Conservation (phyloP, 371 early-diverging fungal species). For the Mortierella sp. region DNA sequence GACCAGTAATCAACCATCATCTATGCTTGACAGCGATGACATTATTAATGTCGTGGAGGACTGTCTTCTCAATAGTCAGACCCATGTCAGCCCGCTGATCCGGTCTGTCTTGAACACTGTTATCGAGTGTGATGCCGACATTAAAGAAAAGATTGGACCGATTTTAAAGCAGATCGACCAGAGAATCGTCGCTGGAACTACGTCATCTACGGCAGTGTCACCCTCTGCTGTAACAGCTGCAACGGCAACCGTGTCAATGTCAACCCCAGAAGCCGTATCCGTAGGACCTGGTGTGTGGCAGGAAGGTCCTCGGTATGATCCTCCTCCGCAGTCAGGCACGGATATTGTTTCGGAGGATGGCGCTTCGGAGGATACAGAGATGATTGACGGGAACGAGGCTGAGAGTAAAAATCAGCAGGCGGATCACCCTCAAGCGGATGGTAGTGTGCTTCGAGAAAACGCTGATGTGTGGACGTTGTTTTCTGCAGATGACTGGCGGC, state of each 20-base stretch:
- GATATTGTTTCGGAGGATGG: background rate
- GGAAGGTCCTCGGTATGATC: slow-evolving; percentile 1
- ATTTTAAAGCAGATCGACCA: slow-evolving; percentile 47
- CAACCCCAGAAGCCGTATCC: slow-evolving; percentile 3
- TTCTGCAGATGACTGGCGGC: slow-evolving; percentile 33
- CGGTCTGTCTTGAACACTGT: slow-evolving; percentile 47
- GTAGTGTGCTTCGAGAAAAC: background rate
- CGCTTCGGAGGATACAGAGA: background rate
- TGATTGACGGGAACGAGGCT: background rate
- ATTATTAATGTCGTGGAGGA: slow-evolving; percentile 43
- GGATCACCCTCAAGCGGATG: too few species aligned
- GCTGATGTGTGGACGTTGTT: slow-evolving; percentile 26
- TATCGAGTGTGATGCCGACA: slow-evolving; percentile 37
- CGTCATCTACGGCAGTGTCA: slow-evolving; percentile 8
- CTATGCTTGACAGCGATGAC: slow-evolving; percentile 45
- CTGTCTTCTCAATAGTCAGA: slow-evolving; percentile 28
- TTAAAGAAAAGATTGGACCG: slow-evolving; percentile 41
- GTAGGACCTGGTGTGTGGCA: slow-evolving; percentile 13
- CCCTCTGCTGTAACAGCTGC: too few species aligned
- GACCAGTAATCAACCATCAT: slow-evolving; percentile 5
- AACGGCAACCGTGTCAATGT: too few species aligned
- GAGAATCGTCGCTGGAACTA: slow-evolving; percentile 43
- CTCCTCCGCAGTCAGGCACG: background rate
- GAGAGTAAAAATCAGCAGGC: background rate
- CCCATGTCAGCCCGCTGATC: slow-evolving; percentile 38